Conservation (phyloP, 2,329 filamentous ascomycete genomes). For the Sporothrix mexicana region DNA sequence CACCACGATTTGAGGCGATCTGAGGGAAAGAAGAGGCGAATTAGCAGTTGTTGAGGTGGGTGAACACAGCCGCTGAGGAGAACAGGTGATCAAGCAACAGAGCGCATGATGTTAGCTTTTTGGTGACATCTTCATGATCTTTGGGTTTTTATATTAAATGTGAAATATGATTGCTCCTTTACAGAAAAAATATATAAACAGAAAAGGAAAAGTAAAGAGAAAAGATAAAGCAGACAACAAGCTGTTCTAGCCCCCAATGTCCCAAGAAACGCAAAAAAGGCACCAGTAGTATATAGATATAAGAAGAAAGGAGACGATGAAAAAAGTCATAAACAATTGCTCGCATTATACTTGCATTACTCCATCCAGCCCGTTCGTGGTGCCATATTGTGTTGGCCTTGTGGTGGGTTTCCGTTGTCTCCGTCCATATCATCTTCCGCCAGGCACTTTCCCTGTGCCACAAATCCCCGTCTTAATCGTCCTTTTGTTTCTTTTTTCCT, state of each 20-base stretch:
- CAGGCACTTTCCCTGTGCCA: not conserved
- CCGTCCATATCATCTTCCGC: not conserved
- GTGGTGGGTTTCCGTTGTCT: not conserved
- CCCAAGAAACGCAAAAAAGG: constrained; percentile 13
- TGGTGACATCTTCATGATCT: not conserved
- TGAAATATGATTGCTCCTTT: not conserved
- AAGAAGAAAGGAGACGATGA: not conserved
- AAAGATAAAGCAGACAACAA: not conserved
- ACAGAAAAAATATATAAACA: not conserved
- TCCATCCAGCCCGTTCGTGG: constrained; percentile 17
- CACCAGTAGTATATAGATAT: constrained; percentile 4
- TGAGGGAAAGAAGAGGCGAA: not conserved
- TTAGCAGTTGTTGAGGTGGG: not conserved
- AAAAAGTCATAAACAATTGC: not conserved
- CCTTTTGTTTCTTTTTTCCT: not conserved
- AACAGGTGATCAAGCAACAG: not conserved
- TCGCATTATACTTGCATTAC: constrained; percentile 18
- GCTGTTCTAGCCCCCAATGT: not conserved
- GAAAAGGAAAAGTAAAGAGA: not conserved
- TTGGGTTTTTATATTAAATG: not conserved
- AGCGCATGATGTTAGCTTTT: not conserved
- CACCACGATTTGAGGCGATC: not conserved
- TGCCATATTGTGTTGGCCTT: not conserved
- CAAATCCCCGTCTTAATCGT: no score
- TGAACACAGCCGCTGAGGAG: not conserved